phyloP scores from a whole-genome alignment of 1,284 basidiomycete genomes.

The Moesziomyces sp. region DNA sequence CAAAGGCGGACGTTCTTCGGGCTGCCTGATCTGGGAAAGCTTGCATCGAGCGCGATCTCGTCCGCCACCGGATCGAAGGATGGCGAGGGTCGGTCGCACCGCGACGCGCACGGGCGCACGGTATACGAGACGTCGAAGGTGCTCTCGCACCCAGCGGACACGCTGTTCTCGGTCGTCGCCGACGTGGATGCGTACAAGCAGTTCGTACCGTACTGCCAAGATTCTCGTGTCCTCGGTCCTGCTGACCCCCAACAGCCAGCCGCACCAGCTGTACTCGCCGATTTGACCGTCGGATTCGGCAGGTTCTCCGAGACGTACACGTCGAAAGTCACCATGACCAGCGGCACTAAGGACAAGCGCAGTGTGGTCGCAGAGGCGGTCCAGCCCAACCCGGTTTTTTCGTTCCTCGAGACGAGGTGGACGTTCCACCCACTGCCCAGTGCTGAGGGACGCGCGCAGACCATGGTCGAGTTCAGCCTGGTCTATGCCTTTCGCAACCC shows the following conservation, averaged over 20 bases:
- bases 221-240: slow-evolving; percentile 75
- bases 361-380: slow-evolving; percentile 41
- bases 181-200: slow-evolving; percentile 85
- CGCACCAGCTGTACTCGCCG: slow-evolving; percentile 72
- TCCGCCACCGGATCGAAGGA: slow-evolving; percentile 1
- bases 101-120: slow-evolving; percentile 26
- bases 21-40: slow-evolving; percentile 43
- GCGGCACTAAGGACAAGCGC: slow-evolving; percentile 72
- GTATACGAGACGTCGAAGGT: slow-evolving; percentile 40
- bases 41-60: slow-evolving; percentile 29
- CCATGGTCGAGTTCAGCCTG: slow-evolving; percentile 69
- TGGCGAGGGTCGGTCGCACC: slow-evolving; percentile 15
- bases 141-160: slow-evolving; percentile 65
- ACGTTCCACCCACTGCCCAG: slow-evolving; percentile 50
- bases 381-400: slow-evolving; percentile 78
- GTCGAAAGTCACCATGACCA: slow-evolving; percentile 81
- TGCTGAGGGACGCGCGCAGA: neutral
- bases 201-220: slow-evolving; percentile 90
- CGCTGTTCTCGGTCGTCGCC: slow-evolving; percentile 87
- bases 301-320: slow-evolving; percentile 87
- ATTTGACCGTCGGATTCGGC: slow-evolving; percentile 88
- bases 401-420: slow-evolving; percentile 81
- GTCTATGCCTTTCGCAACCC: slow-evolving; percentile 88
- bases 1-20: slow-evolving; percentile 32
- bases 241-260: neutral